Evolutionary conservation across 2,329 filamentous ascomycete species (phyloP), one percentile per base, ranked within the genome.

Genomic region (Dothideomycetes sp.): DNA sequence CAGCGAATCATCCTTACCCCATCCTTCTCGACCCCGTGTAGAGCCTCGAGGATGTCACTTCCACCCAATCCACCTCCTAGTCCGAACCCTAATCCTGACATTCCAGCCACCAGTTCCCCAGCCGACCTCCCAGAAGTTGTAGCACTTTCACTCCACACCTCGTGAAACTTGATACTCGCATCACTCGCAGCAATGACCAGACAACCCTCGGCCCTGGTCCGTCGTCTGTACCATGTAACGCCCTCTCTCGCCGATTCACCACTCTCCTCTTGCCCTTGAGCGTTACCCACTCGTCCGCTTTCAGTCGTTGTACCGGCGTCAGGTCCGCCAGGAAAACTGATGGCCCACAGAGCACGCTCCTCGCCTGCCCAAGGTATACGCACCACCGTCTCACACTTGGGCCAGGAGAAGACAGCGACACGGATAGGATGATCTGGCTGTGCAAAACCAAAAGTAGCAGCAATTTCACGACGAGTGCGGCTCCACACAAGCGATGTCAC

Each of bases 401-500:
- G 91, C 91, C 91, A 96, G 32, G 82, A 82, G 62, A 95, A 98
- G 7, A 96, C 81, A 2, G 87, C 91, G 49, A 98, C 84, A 15
- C 91, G 80, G 52, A 82, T 84, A 0, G 83, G 78, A 55, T 98
- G 91, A 29, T 94, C 84, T 1, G 89, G 87, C 51, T 94, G 82
- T 3, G 88, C 78, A 56, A 93, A 96, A 4, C 91, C 89, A 62
- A 98, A 95, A 0, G 89, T 95, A 1, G 87, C 91, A 1, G 78
- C 84, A 48, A 98, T 91, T 59, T 96, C 91, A 25, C 83, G 78
- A 9, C 84, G 74, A 9, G 80, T 89, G 19, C 74, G 82, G 39
- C 84, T 91, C 89, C 86, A 98, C 45, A 94, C 80, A 20, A 98
- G 70, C 33, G 84, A 84, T 1, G 91, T 98, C 34, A 98, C 86